Evolutionary conservation across 2,329 filamentous ascomycete species (phyloP).

Genomic region (Hypomyces rosellus): DNA sequence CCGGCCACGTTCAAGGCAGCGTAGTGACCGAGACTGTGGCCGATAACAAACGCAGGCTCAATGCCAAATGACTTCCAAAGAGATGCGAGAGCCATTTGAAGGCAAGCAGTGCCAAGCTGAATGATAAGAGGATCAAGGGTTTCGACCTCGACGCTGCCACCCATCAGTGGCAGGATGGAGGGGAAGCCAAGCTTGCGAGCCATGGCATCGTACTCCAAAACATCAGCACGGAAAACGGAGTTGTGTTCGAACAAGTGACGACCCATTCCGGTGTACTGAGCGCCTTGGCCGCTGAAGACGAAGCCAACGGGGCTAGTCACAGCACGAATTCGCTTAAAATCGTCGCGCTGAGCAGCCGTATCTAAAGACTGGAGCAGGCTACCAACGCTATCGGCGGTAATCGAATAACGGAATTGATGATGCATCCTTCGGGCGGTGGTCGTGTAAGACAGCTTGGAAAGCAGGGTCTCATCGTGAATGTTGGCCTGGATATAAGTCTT

Average conservation of each 20-base stretch:
- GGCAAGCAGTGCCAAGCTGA: conserved; percentile 48
- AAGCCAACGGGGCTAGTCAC: conserved; percentile 31
- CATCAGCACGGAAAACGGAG: conserved; percentile 43
- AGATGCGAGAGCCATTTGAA: conserved; percentile 51
- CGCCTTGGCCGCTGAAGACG: conserved; percentile 52
- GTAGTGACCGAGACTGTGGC: conserved; percentile 43
- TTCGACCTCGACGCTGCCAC: conserved; percentile 27
- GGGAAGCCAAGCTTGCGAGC: conserved; percentile 47
- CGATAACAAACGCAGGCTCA: conserved; percentile 48
- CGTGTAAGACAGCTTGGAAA: conserved; percentile 53
- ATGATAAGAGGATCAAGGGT: conserved; percentile 26
- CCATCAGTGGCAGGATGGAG: conserved; percentile 43
- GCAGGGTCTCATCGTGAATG: conserved; percentile 10
- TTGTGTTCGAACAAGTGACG: conserved; percentile 43
- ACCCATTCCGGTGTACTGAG: conserved; percentile 45
- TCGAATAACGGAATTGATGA: conserved; percentile 49
- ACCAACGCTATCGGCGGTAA: conserved; percentile 30
- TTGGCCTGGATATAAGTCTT: conserved; percentile 44
- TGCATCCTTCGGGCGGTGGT: conserved; percentile 59
- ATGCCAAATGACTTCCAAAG: conserved; percentile 49
- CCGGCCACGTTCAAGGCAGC: conserved; percentile 58
- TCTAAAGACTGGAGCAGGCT: conserved; percentile 20
- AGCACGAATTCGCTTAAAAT: conserved; percentile 25
- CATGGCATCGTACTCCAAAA: conserved; percentile 53
- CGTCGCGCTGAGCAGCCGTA: conserved; percentile 18